Base-by-base conservation (phyloP, 2,329 filamentous ascomycete genomes). In the Ceratocystis harringtonii region DNA sequence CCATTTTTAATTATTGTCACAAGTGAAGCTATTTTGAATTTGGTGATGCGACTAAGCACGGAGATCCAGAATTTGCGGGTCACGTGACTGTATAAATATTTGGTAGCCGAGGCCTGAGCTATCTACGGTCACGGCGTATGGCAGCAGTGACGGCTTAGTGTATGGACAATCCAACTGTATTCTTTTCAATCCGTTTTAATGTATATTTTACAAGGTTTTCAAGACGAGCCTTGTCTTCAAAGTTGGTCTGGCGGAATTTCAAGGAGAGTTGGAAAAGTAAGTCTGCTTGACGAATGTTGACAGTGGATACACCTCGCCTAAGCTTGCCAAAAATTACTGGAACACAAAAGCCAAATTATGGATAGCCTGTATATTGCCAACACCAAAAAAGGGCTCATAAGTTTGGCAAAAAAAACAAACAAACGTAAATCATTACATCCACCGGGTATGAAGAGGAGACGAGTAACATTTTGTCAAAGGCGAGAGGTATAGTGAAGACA, bases 21-120 rank as follows among this genome's bases (percentile, higher is more conserved):
- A 25, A 44, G 62, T 62, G 48, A 66, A 62, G 52, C 52, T 64
- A 61, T 63, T 63, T 28, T 41, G 45, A 58, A 58, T 36, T 68
- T 69, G 69, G 68, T 65, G 65, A 66, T 63, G 66, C 41, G 58
- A 50, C 17, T 48, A 63, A 58, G 32, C 36, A 41, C 22, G 28
- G 30, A 57, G 60, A 55, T 30, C 44, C 28, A 66, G 57, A 61
- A 48, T 67, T 64, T 61, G 43, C 43, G 19, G 62, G 62, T 64
- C 44, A 65, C 68, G 68, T 66, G 68, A 68, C 32, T 15, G 22
- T 44, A 19, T n/a, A 32, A 15, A 41, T 10, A 44, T 25, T 45
- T 45, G 8, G 45, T 28, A 12, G 36, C 28, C n/a, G 22, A 8
- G 5, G 55, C 55, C 32, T 58, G 3, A 36, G 30, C 12, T 36